Base-by-base conservation (phyloP, 1,284 basidiomycete genomes). In the Irpex sp. region DNA sequence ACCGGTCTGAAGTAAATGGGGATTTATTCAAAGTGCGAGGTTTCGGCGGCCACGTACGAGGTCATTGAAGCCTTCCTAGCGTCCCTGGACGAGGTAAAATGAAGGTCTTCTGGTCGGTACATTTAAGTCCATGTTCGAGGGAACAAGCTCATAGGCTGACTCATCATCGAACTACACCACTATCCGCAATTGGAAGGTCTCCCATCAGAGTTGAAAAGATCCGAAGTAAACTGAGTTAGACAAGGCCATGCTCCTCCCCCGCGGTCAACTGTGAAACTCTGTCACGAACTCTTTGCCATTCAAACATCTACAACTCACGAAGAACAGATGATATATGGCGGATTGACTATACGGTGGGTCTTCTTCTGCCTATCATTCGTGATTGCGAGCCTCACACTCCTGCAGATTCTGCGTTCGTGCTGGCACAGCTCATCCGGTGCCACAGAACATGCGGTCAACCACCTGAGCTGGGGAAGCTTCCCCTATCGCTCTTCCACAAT, bases 151-250 rank as follows among this genome's bases (percentile, higher is more conserved):
- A 47, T 47, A n/a, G 11, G 44, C 44, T n/a, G n/a, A 47, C 11
- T 26, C 40, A 44, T 44, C 49, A 51, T 13, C 49, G 31, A 56
- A 56, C 54, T 56, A 56, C 54, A 56, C 26, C n/a, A 36, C 13
- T 56, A 36, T 56, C 54, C 54, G 54, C 26, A 56, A 56, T 56
- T 34, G 54, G 54, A 19, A 56, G 54, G 54, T 56, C 54, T 56
- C 15, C 26, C 54, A 56, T 56, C 54, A 56, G 34, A 51, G n/a
- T 51, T 51, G 49, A 51, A 56, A 56, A 34, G 54, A 34, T 56
- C 54, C 54, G 54, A 31, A 26, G 17, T 52, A 26, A 52, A 52
- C 40, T 44, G 40, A 44, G 40, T 44, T 44, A 15, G 40, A 44
- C 8, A 9, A 44, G 15, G 15, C 11, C 8, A 44, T 15, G 15